Evolutionary conservation across 139 green algal species (phyloP), one percentile per base, ranked within the genome.

Genomic region (Coelastrella sp.): DNA sequence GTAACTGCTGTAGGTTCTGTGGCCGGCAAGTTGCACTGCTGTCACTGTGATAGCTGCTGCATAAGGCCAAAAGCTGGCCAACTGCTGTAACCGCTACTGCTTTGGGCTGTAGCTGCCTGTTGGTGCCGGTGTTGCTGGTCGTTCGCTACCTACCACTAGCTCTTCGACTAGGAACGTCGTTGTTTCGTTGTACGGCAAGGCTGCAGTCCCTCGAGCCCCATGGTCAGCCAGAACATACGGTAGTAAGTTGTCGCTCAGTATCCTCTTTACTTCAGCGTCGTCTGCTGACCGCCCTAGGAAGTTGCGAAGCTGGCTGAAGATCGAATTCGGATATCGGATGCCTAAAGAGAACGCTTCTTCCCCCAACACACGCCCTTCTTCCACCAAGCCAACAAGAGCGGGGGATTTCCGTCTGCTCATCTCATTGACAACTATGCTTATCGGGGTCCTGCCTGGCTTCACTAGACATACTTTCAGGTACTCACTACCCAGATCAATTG

Each of bases 401-500:
- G 97, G 95, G 2, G 97, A 96, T 93, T 99, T 99, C 8, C 98
- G 92, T 88, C 98, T 99, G 87, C 91, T 97, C 92, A 99, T 98
- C 86, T 99, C 98, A 87, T 99, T 99, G 54, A 96, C 96, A 7
- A 98, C 98, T 59, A 99, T 95, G 14, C 83, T 92, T 71, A 98
- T 98, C 58, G 97, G 97, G 14, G 95, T 96, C 22, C 93, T 89
- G 5, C 97, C 97, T 8, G 97, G 95, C 91, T 98, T 97, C 14
- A 99, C 96, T 5, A 99, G 91, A 13, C 95, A 96, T 2, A 99
- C 95, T 84, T 99, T 99, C 3, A 99, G 75, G 86, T 93, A 98
- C 89, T 99, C 98, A 10, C 93, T 95, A 77, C 98, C 98, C 23
- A 99, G 91, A 85, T 99, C 98, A 5, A 99, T 94, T 8, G 97